Evolutionary conservation across 257 asterid species (phyloP).

Genomic region (Przewalskia tangutica): DNA sequence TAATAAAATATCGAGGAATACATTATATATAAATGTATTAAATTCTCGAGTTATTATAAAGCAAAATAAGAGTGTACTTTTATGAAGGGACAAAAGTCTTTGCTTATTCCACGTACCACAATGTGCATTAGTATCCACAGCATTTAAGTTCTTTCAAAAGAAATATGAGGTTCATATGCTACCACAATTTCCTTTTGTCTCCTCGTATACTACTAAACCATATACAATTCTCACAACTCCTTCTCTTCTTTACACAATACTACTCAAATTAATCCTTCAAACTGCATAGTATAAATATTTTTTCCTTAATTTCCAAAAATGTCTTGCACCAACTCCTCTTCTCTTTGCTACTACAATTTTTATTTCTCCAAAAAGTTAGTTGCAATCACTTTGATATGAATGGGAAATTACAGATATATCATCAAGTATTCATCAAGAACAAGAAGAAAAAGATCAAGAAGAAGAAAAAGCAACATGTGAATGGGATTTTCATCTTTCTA

Average conservation of each 20-base stretch:
- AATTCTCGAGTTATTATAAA: background rate
- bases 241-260: background rate
- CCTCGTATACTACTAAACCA: background rate
- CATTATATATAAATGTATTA: background rate
- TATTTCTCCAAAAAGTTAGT: background rate
- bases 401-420: constrained; percentile 7
- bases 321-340: background rate
- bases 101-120: background rate
- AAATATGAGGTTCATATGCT: constrained; percentile 2
- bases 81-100: background rate
- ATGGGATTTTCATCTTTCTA: constrained; percentile 71
- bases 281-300: background rate
- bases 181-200: background rate
- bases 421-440: background rate
- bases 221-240: background rate
- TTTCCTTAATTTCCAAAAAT: background rate
- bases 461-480: constrained; percentile 38
- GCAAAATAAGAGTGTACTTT: background rate
- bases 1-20: too few species aligned
- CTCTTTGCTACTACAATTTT: background rate
- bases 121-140: background rate
- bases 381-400: background rate
- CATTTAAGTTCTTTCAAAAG: background rate
- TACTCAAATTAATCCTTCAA: background rate
- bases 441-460: background rate